These are phyloP conservation scores for Amanita phalloides DNA, from an alignment of 768 basidiomycete genomes.

Conservation along the genomic window DNA sequence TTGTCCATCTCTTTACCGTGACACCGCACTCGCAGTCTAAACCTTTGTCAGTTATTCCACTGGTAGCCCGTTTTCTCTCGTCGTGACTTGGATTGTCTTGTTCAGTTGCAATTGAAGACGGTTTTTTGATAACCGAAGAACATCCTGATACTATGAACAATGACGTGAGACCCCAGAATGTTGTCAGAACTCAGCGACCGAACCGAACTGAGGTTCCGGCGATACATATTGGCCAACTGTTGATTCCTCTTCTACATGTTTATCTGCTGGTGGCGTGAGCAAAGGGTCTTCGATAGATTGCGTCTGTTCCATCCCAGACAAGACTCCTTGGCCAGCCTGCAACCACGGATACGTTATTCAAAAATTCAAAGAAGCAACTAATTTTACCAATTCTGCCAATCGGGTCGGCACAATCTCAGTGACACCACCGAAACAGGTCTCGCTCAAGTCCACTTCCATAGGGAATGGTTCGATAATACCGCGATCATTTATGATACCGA, in stretches of 20 bases:
- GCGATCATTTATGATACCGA: slow-evolving; percentile 47
- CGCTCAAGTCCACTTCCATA: slow-evolving; percentile 20
- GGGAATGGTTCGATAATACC: slow-evolving; percentile 40
- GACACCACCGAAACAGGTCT: slow-evolving; percentile 40
- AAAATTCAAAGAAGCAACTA: neutral
- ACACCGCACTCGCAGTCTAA: slow-evolving; percentile 56
- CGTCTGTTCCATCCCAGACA: slow-evolving; percentile 5
- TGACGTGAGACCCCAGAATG: neutral
- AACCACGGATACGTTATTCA: neutral
- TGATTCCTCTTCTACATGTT: neutral
- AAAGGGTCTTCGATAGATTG: neutral
- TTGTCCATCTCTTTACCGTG: slow-evolving; percentile 22
- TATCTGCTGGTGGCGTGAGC: neutral
- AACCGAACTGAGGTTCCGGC: neutral
- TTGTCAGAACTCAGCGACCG: too few species aligned
- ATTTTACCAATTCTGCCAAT: slow-evolving; percentile 45
- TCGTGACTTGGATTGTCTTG: neutral
- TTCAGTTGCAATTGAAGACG: neutral
- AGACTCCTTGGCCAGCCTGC: slow-evolving; percentile 4
- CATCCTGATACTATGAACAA: neutral
- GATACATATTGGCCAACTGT: neutral
- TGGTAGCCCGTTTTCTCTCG: neutral
- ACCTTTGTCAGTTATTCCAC: slow-evolving; percentile 2
- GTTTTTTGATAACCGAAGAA: neutral
- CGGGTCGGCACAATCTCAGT: slow-evolving; percentile 40